Evolutionary conservation across 768 basidiomycete species (phyloP).

Genomic region (Rhodotorula taiwanensis): DNA sequence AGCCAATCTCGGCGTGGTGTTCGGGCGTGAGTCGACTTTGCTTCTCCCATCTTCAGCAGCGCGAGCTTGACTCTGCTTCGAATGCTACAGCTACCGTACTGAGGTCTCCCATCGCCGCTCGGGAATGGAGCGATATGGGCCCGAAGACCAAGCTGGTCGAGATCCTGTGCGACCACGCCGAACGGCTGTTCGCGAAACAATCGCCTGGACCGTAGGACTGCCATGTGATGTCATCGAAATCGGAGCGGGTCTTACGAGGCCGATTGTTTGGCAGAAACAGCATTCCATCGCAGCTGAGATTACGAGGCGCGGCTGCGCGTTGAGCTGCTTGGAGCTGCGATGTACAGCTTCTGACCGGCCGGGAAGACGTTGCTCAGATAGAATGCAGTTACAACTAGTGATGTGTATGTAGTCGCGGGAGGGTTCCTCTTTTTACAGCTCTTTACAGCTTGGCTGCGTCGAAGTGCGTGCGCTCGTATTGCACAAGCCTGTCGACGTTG

Average conservation of each 20-base stretch:
- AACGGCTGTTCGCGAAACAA: slow-evolving; percentile 7
- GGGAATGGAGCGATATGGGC: slow-evolving; percentile 96
- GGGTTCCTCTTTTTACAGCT: no score
- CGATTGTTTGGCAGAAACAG: no score
- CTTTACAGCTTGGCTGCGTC: slow-evolving; percentile 18
- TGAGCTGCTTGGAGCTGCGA: no score
- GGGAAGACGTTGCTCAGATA: no score
- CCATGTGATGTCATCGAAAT: no score
- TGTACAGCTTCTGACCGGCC: no score
- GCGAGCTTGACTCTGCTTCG: not conserved
- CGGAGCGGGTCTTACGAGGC: no score
- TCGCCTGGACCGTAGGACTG: no score
- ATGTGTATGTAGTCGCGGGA: no score
- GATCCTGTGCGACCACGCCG: slow-evolving; percentile 78
- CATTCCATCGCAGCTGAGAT: no score
- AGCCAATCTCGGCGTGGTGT: slow-evolving; percentile 91
- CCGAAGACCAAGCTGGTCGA: slow-evolving; percentile 88
- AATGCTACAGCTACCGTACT: slow-evolving; percentile 71
- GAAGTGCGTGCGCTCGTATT: slow-evolving; percentile 29
- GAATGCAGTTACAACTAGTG: no score
- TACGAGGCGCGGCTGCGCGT: no score
- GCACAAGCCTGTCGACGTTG: not conserved
- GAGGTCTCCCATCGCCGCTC: slow-evolving; percentile 73
- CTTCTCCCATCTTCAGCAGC: slow-evolving; percentile 13
- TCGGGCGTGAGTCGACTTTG: slow-evolving; percentile 71